Evolutionary conservation across 2,329 filamentous ascomycete genomes (phyloP).

Genomic region (Penicillium brasilianum): DNA sequence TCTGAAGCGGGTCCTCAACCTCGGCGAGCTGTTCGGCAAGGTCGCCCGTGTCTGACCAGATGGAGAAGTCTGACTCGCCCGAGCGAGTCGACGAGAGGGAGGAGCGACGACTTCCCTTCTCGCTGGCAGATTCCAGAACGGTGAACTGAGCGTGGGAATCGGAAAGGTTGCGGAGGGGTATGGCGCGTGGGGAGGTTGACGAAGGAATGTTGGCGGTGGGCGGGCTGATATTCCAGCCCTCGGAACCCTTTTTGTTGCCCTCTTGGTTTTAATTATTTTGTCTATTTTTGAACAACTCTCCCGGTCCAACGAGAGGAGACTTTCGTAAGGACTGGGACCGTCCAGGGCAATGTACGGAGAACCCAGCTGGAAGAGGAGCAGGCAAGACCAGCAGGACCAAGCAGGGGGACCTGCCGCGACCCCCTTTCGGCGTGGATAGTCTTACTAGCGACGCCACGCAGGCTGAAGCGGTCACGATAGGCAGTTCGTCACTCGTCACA

Average conservation of each 20-base stretch:
- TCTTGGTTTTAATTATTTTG: not conserved
- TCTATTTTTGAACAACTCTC: not conserved
- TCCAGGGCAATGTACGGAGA: not conserved
- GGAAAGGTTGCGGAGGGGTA: constrained; percentile 78
- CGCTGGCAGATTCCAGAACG: constrained; percentile 49
- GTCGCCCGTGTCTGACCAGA: constrained; percentile 95
- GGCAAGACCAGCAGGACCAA: not conserved
- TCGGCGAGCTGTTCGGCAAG: constrained; percentile 88
- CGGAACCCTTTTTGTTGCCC: not conserved
- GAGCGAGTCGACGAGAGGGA: constrained; percentile 57
- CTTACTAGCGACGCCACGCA: constrained; percentile 22
- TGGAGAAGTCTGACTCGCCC: constrained; percentile 71
- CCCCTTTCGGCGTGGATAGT: constrained; percentile 10
- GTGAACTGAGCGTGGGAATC: constrained; percentile 43
- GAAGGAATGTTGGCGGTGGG: constrained; percentile 83
- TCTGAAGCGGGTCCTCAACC: constrained; percentile 79
- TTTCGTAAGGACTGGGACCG: not conserved
- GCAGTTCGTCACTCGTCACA: constrained; percentile 22
- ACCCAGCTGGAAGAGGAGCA: not conserved
- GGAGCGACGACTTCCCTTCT: constrained; percentile 58
- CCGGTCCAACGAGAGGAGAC: not conserved
- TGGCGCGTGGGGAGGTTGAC: constrained; percentile 68
- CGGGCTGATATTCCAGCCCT: constrained; percentile 68
- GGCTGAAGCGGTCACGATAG: constrained; percentile 18
- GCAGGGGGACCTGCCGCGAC: constrained; percentile 4